Evolutionary conservation across 139 green algal species (phyloP).

Genomic region (Micromonas commoda): DNA sequence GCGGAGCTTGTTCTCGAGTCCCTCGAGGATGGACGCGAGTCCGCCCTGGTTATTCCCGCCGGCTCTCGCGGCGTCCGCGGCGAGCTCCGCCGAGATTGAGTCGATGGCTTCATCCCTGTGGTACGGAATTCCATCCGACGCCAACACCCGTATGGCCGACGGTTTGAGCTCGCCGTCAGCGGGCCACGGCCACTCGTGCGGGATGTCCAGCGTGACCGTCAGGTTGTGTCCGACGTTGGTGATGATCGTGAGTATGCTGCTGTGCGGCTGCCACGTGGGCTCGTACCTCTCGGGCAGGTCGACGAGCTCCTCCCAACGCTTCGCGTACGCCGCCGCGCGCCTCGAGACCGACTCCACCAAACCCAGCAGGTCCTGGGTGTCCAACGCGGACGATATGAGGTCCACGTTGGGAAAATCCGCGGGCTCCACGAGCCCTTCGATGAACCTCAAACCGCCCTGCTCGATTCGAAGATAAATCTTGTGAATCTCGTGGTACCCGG

Average conservation of each 20-base stretch:
- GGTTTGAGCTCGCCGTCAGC: not conserved
- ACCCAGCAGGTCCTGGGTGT: conserved; percentile 4
- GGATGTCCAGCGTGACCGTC: not conserved
- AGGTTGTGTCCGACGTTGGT: not conserved
- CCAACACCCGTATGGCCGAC: not conserved
- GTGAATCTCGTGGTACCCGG: not conserved
- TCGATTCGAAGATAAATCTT: not conserved
- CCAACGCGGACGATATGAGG: not conserved
- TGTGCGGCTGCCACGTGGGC: not conserved
- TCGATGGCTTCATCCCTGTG: conserved; percentile 7
- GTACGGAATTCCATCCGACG: conserved; percentile 16
- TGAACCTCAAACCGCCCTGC: not conserved
- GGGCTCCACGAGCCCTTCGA: not conserved
- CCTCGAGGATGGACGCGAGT: not conserved
- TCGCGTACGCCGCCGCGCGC: not conserved
- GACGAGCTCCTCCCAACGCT: not conserved
- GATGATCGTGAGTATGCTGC: not conserved
- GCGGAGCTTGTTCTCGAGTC: not conserved
- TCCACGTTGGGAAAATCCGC: conserved; percentile 16
- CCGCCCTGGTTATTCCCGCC: not conserved
- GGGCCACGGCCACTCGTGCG: conserved; percentile 16
- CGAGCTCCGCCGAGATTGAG: not conserved
- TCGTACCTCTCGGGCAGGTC: not conserved
- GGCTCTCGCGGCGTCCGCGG: not conserved
- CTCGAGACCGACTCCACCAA: not conserved